Evolutionary conservation across 495 filamentous ascomycete genomes (phyloP).

Genomic region (Lichenothelia convexa): DNA sequence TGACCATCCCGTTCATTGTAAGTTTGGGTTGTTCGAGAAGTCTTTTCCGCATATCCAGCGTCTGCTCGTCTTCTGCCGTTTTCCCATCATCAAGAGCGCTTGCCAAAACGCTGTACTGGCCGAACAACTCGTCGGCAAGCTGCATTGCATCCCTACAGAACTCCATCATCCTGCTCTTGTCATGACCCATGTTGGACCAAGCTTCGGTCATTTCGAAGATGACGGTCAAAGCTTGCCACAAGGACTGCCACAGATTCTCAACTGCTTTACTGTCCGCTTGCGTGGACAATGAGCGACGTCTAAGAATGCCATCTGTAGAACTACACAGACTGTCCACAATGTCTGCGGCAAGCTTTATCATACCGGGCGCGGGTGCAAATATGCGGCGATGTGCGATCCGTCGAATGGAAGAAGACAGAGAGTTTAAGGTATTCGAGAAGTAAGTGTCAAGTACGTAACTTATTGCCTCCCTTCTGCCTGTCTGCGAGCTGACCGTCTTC

Average conservation of each 20-base stretch:
- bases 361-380: constrained; percentile 47
- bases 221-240: constrained; percentile 60
- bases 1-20: constrained; percentile 49
- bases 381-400: constrained; percentile 36
- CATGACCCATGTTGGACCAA: constrained; percentile 51
- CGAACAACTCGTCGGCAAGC: constrained; percentile 68
- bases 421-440: constrained; percentile 41
- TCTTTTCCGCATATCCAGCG: constrained; percentile 17
- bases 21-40: constrained; percentile 42
- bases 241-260: constrained; percentile 57
- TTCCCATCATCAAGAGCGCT: constrained; percentile 35
- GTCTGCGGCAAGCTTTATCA: constrained; percentile 56
- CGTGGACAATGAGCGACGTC: constrained; percentile 38
- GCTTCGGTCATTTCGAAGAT: constrained; percentile 69
- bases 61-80: constrained; percentile 1
- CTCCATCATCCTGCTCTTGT: constrained; percentile 63
- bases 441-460: constrained; percentile 45
- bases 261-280: constrained; percentile 40
- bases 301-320: constrained; percentile 57
- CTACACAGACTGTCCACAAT: constrained; percentile 72
- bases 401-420: constrained; percentile 40
- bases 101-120: constrained; percentile 61
- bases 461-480: constrained; percentile 54
- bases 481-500: constrained; percentile 57
- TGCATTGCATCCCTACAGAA: constrained; percentile 90